Conservation (phyloP, 2,329 filamentous ascomycete species). For the Pseudogymnoascus sp. region DNA sequence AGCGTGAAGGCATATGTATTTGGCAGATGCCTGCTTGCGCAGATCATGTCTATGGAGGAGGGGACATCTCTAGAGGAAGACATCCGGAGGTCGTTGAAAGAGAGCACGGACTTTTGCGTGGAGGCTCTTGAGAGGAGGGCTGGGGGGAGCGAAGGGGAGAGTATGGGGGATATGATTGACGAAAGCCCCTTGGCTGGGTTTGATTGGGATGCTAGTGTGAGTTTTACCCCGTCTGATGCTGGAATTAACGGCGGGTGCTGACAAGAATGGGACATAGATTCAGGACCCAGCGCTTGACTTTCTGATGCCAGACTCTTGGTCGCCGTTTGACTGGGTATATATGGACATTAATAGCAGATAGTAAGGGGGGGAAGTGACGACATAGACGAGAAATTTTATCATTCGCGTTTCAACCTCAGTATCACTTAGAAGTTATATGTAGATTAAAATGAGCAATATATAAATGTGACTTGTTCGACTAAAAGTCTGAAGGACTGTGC, state of each 20-base stretch:
- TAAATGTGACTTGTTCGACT: neutral
- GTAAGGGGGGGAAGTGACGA: neutral
- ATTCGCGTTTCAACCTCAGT: neutral
- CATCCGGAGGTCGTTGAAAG: neutral
- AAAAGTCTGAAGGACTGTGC: neutral
- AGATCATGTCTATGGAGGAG: constrained; percentile 26
- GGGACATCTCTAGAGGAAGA: neutral
- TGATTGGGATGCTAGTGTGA: neutral
- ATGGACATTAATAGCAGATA: neutral
- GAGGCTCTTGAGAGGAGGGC: neutral
- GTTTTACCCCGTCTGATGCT: neutral
- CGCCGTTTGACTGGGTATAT: neutral
- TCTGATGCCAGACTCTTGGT: neutral
- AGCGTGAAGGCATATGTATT: constrained; percentile 37
- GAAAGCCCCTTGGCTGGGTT: neutral
- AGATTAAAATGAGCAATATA: neutral
- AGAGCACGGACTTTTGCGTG: constrained; percentile 4
- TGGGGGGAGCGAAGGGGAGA: neutral
- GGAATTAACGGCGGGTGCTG: neutral
- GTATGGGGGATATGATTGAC: neutral
- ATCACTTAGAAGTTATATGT: neutral
- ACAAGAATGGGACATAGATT: neutral
- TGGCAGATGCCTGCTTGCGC: constrained; percentile 31
- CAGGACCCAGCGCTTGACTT: neutral
- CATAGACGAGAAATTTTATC: neutral